Evolutionary conservation across 176 grass and related monocot genomes (phyloP), one percentile per base, ranked within the genome.

Genomic region (Olyra latifolia): DNA sequence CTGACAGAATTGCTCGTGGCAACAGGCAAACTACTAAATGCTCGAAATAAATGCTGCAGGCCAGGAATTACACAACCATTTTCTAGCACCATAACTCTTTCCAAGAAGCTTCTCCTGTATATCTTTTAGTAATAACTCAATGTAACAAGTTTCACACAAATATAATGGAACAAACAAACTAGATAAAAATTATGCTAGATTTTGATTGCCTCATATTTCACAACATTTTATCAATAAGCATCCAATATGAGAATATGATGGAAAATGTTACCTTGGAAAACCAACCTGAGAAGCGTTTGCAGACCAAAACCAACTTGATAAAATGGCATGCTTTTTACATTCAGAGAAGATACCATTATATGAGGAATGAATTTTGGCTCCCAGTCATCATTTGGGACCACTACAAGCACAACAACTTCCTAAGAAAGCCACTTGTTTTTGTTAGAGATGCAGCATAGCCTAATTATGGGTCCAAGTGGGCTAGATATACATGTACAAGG

Each of bases 351-450:
- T n/a, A n/a, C n/a, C n/a, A n/a, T n/a, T 66, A 42, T 81, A 56
- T 67, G 2, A 79, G 46, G 75, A 53, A n/a, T 40, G 72, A 20
- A 69, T 47, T 53, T 81, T 71, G 29, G 68, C 76, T 66, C 84
- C 71, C 10, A 25, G 25, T 93, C 76, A 13, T 71, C 79, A 20
- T 84, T 82, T 7, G 89, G 77, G 9, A 13, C 27, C 69, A 82
- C 85, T 72, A 82, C 89, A 38, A 82, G 81, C 48, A 82, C 72
- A 17, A 85, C 82, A 30, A 91, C 62, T 12, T 67, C 90, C 13
- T 54, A 85, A 15, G 71, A 82, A 53, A 87, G 90, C 35, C 43
- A 61, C 24, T 57, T n/a, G n/a, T n/a, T n/a, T n/a, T n/a, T n/a
- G n/a, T n/a, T n/a, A n/a, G n/a, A n/a, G n/a, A n/a, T n/a, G n/a